These are phyloP conservation scores for Gracilaria caudata DNA, from an alignment of 23 red algal genomes.

Conservation along the genomic window DNA sequence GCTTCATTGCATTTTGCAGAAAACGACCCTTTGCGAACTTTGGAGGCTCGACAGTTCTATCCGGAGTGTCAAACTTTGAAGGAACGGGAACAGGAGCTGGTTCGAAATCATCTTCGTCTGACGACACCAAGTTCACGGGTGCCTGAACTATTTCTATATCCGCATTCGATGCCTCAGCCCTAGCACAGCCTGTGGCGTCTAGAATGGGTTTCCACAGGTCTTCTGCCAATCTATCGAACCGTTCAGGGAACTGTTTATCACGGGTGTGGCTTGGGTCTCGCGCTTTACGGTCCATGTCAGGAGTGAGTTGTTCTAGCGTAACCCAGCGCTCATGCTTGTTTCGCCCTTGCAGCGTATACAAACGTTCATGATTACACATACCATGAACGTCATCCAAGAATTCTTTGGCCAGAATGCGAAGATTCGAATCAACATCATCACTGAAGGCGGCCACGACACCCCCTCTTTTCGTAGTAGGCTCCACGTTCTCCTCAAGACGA, in stretches of 20 bases:
- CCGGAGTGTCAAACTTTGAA: background rate
- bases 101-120: slow-evolving; percentile 1
- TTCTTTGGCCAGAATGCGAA: background rate
- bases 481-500: background rate
- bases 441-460: background rate
- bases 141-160: background rate
- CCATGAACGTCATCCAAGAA: background rate
- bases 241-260: background rate
- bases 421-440: slow-evolving; percentile 1
- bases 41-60: background rate
- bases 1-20: slow-evolving; percentile 1
- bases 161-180: slow-evolving; percentile 7
- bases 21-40: background rate
- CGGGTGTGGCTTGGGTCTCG: background rate
- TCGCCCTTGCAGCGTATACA: background rate
- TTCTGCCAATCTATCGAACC: background rate
- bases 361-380: background rate
- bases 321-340: background rate
- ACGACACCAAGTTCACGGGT: background rate
- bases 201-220: background rate
- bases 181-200: background rate
- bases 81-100: background rate
- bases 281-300: background rate
- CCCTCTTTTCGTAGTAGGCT: slow-evolving; percentile 5
- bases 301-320: background rate